Conservation (phyloP, 2,329 filamentous ascomycete species). For the Fusarium brevicatenulatum region DNA sequence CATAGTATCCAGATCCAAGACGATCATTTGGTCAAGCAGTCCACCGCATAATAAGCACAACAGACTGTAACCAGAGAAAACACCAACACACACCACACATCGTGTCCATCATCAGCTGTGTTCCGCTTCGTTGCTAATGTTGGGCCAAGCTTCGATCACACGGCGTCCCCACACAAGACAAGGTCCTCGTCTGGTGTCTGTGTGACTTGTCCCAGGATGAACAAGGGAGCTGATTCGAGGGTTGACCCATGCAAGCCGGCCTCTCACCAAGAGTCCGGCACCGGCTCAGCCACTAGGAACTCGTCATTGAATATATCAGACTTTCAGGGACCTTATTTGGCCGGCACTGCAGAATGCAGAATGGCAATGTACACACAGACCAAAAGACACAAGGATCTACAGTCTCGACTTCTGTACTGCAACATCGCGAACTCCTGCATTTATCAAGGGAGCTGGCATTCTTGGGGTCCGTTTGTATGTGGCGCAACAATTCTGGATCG, state of each 20-base stretch:
- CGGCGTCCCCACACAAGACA: constrained; percentile 32
- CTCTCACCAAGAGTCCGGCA: constrained; percentile 24
- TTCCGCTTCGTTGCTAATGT: constrained; percentile 24
- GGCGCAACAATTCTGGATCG: constrained; percentile 13
- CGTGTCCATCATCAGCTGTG: constrained; percentile 17
- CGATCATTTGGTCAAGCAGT: not conserved
- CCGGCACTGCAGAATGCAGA: constrained; percentile 7
- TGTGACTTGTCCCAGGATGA: constrained; percentile 35
- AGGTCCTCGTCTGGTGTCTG: constrained; percentile 31
- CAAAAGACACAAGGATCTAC: not conserved
- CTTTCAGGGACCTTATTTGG: constrained; percentile 19
- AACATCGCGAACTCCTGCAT: constrained; percentile 16
- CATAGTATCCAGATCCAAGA: not conserved
- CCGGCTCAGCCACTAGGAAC: constrained; percentile 33
- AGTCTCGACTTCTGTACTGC: constrained; percentile 5
- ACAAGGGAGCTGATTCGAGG: constrained; percentile 32
- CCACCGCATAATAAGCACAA: not conserved
- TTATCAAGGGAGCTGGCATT: constrained; percentile 27
- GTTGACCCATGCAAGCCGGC: constrained; percentile 23
- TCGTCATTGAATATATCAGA: constrained; percentile 33
- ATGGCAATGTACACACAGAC: not conserved
- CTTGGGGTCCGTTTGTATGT: constrained; percentile 19
- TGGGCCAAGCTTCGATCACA: constrained; percentile 38
- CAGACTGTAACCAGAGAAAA: constrained; percentile 5
- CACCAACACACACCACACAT: not conserved